These are phyloP conservation scores for Crucihimalaya himalaica DNA, from an alignment of 345 rosid species.

Conservation along the genomic window DNA sequence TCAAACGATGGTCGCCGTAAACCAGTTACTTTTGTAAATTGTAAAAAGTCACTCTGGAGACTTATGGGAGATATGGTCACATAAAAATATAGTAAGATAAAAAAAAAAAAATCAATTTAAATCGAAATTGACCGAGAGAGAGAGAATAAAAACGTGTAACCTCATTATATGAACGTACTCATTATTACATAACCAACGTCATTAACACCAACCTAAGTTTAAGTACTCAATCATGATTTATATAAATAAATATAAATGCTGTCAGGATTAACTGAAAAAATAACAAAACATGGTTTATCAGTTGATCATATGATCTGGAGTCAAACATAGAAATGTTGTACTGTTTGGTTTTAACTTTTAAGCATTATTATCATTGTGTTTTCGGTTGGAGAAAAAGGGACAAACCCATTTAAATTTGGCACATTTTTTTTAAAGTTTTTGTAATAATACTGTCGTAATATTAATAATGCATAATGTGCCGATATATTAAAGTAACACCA, in stretches of 20 bases:
- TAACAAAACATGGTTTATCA: neutral
- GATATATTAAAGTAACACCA: neutral
- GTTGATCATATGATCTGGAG: constrained; percentile 8
- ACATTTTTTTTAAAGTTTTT: neutral
- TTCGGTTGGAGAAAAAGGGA: constrained; percentile 25
- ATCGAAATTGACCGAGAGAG: neutral
- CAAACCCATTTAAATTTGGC: constrained; percentile 26
- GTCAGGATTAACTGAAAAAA: neutral
- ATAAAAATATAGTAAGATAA: neutral
- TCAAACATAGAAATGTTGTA: constrained; percentile 31
- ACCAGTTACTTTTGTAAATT: neutral
- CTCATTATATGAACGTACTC: neutral
- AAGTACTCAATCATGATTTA: neutral
- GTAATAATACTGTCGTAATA: constrained; percentile 24
- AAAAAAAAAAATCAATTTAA: neutral
- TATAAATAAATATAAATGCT: neutral
- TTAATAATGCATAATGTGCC: neutral
- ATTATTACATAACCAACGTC: neutral
- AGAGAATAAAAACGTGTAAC: neutral
- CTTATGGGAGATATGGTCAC: neutral
- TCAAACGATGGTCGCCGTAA: neutral
- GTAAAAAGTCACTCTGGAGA: neutral
- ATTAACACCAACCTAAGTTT: constrained; percentile 9
- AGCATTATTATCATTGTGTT: constrained; percentile 23
- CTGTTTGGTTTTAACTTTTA: constrained; percentile 23